phyloP scores from a whole-genome alignment of 2,329 filamentous ascomycete genomes.

The Neopestalotiopsis clavispora region DNA sequence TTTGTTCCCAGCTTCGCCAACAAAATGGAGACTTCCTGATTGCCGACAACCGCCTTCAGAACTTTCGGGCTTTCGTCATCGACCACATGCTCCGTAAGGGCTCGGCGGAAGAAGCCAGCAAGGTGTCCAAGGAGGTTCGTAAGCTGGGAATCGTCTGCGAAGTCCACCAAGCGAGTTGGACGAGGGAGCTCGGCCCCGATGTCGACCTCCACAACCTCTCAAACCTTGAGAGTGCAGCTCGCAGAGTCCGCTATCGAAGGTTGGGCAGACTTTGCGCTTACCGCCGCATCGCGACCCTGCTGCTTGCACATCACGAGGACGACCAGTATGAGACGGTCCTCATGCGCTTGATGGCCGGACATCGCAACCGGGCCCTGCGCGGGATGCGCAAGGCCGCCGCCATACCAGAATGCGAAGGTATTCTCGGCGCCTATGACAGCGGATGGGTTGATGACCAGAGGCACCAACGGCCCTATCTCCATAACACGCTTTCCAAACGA shows the following conservation, averaged over 20 bases:
- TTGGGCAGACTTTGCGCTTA: slow-evolving; percentile 66
- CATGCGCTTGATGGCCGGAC: slow-evolving; percentile 73
- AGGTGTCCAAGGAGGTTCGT: slow-evolving; percentile 45
- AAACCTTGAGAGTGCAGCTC: slow-evolving; percentile 79
- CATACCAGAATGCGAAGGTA: slow-evolving; percentile 84
- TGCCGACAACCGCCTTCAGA: slow-evolving; percentile 48
- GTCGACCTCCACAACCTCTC: slow-evolving; percentile 47
- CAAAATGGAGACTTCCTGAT: slow-evolving; percentile 41
- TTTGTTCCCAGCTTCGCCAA: slow-evolving; percentile 61
- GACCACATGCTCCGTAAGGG: slow-evolving; percentile 62
- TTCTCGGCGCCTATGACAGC: slow-evolving; percentile 74
- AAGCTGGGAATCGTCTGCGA: slow-evolving; percentile 39
- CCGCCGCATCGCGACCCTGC: slow-evolving; percentile 60
- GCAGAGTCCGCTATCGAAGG: slow-evolving; percentile 73
- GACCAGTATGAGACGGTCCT: slow-evolving; percentile 91
- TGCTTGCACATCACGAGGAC: slow-evolving; percentile 86
- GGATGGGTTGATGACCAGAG: slow-evolving; percentile 58
- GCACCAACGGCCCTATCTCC: slow-evolving; percentile 38
- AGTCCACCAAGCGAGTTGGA: slow-evolving; percentile 54
- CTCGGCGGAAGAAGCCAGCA: slow-evolving; percentile 56
- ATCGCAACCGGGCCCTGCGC: slow-evolving; percentile 70
- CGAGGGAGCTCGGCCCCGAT: slow-evolving; percentile 33
- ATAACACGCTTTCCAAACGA: slow-evolving; percentile 22
- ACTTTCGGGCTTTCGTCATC: slow-evolving; percentile 55
- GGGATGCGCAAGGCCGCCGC: slow-evolving; percentile 69